These are phyloP conservation scores for Agaricus subrufescens DNA, from an alignment of 768 basidiomycete genomes.

Conservation along the genomic window DNA sequence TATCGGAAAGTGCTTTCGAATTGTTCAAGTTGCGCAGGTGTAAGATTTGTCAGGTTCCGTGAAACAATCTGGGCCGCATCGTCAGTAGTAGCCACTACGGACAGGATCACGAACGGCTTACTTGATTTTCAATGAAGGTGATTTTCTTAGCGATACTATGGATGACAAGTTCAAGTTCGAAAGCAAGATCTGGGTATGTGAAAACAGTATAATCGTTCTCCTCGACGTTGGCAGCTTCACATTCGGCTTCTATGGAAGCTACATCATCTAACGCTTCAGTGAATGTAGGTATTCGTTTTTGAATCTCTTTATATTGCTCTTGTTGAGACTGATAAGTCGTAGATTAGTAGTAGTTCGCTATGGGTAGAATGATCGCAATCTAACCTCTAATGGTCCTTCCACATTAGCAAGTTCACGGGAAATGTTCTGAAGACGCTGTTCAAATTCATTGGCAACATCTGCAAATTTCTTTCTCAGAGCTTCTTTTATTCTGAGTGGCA, in stretches of 20 bases:
- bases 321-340: constrained; percentile 59
- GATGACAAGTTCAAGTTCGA: constrained; percentile 80
- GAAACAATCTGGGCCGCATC: constrained; percentile 71
- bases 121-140: constrained; percentile 97
- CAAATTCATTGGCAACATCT: constrained; percentile 70
- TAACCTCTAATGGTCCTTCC: constrained; percentile 72
- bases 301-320: constrained; percentile 56
- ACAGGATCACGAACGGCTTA: constrained; percentile 20
- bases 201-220: constrained; percentile 96
- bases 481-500: constrained; percentile 72
- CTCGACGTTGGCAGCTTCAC: constrained; percentile 85
- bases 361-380: constrained; percentile 18
- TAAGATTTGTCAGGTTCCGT: constrained; percentile 88
- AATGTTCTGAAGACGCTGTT: constrained; percentile 58
- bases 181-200: constrained; percentile 83
- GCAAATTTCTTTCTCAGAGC: constrained; percentile 73
- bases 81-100: background rate
- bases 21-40: constrained; percentile 93
- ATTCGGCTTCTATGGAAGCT: constrained; percentile 65
- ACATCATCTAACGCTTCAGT: constrained; percentile 54
- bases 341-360: background rate
- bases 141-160: constrained; percentile 85
- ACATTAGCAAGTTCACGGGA: constrained; percentile 71
- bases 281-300: constrained; percentile 63
- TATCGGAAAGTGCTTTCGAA: constrained; percentile 97